These are phyloP conservation scores for Chlorella sp. DNA, from an alignment of 139 green algal species.

Conservation along the genomic window DNA sequence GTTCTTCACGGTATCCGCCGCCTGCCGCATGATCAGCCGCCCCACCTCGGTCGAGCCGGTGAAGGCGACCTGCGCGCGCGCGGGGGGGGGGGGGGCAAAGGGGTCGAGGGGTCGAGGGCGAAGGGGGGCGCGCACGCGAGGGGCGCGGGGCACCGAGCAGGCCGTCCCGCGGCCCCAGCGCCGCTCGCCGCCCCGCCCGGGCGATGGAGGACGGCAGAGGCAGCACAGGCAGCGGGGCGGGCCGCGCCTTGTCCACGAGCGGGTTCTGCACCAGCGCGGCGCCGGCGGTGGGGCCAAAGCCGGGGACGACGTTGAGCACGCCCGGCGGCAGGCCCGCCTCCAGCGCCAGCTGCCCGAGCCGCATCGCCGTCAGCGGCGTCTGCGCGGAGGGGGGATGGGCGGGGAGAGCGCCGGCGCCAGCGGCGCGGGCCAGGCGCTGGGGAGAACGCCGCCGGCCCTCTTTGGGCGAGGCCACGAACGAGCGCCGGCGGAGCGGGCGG, in stretches of 20 bases:
- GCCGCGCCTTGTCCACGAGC: slow-evolving; percentile 61
- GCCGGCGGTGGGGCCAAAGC: slow-evolving; percentile 65
- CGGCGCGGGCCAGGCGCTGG: no score
- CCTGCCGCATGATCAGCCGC: slow-evolving; percentile 49
- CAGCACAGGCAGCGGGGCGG: not conserved
- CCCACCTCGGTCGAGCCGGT: slow-evolving; percentile 78
- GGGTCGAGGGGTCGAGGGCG: not conserved
- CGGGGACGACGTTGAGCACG: slow-evolving; percentile 76
- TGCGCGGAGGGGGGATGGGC: no score
- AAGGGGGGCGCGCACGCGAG: not conserved
- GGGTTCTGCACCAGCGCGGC: slow-evolving; percentile 50
- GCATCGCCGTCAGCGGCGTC: slow-evolving; percentile 63
- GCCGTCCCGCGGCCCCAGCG: not conserved
- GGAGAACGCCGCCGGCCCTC: no score
- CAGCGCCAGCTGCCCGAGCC: slow-evolving; percentile 58
- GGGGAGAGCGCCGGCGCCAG: no score
- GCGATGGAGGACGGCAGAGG: not conserved
- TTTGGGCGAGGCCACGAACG: no score
- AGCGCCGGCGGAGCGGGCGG: no score
- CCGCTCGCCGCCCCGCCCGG: not conserved
- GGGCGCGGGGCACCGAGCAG: not conserved
- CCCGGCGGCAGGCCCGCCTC: slow-evolving; percentile 73
- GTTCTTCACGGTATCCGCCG: slow-evolving; percentile 52
- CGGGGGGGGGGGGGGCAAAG: not conserved
- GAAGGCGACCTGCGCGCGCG: slow-evolving; percentile 58